Conservation (phyloP, 345 rosid genomes). For the Eucalyptus tenuipes region DNA sequence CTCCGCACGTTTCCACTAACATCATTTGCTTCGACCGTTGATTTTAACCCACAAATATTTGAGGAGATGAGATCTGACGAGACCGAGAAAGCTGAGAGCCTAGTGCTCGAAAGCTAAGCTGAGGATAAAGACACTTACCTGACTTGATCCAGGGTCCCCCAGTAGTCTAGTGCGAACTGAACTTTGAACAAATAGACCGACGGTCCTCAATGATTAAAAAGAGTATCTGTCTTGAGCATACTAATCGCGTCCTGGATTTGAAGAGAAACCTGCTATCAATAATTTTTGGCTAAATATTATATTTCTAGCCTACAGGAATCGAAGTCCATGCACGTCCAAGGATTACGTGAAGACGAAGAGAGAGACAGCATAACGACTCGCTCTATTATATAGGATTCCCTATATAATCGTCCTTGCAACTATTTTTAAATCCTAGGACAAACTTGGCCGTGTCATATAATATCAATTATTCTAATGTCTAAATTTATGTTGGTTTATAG, state of each 20-base stretch:
- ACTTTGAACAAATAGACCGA: neutral
- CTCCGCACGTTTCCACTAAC: neutral
- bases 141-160: neutral
- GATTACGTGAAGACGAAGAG: neutral
- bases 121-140: neutral
- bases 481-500: neutral
- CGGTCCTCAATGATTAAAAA: neutral
- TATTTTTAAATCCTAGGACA: neutral
- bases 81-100: neutral
- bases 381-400: neutral
- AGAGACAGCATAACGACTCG: neutral
- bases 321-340: neutral
- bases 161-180: neutral
- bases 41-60: neutral
- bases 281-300: neutral
- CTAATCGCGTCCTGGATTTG: neutral
- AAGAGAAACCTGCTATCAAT: neutral
- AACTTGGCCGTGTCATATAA: neutral
- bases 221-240: neutral
- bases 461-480: neutral
- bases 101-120: neutral
- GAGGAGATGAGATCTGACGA: neutral
- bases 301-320: neutral
- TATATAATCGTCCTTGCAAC: neutral
- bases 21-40: neutral